These are phyloP conservation scores for Podospora pseudopauciseta DNA, from an alignment of 495 filamentous ascomycete species.

Conservation along the genomic window DNA sequence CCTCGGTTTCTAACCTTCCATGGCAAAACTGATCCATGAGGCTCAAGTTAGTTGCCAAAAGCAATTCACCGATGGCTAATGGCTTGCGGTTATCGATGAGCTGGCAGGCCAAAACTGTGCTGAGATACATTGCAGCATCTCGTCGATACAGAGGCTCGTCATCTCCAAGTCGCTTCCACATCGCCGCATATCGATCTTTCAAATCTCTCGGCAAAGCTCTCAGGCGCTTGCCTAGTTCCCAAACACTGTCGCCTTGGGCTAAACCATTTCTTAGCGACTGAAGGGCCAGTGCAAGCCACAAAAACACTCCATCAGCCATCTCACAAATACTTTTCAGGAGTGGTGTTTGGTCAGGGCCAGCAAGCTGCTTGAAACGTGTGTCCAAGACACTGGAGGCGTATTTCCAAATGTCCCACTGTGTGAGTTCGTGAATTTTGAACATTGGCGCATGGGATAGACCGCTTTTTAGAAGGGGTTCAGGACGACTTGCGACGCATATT, in stretches of 20 bases:
- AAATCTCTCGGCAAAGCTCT: neutral
- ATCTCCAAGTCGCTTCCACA: neutral
- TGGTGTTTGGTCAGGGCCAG: no score
- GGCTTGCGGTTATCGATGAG: neutral
- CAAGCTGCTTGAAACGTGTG: neutral
- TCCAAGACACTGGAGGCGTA: neutral
- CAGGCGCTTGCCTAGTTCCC: neutral
- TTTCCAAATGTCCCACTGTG: neutral
- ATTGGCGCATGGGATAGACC: neutral
- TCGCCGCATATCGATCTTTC: neutral
- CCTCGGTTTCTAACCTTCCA: no score
- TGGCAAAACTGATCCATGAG: neutral
- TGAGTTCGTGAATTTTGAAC: neutral
- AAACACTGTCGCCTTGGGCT: neutral
- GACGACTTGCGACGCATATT: neutral
- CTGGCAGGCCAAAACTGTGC: neutral
- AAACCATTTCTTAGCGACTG: neutral
- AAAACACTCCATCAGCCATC: neutral
- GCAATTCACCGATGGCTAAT: neutral
- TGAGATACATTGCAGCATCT: neutral
- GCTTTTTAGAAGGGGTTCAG: neutral
- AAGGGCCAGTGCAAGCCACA: conserved; percentile 4
- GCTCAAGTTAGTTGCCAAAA: neutral
- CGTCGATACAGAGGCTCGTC: neutral
- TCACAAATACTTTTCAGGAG: neutral